Percentiles rank a stretch among this genome's conserved stretches.
These are phyloP conservation scores for Carex myosuroides DNA, from an alignment of 176 grass and related monocot species.

Conservation along the genomic window DNA sequence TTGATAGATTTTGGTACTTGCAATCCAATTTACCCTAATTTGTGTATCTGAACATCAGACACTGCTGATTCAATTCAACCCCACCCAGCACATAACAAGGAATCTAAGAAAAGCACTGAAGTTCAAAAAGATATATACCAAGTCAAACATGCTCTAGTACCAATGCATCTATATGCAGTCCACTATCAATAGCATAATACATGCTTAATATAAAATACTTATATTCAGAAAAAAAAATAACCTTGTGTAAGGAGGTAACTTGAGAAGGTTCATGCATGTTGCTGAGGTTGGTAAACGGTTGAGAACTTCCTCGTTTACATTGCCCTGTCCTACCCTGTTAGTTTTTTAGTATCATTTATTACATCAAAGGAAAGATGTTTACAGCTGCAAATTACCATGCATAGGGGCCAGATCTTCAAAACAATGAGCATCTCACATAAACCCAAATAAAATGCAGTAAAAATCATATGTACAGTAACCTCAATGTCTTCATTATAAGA, in stretches of 20 bases:
- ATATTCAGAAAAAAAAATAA: conserved; percentile 28
- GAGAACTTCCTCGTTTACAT: conserved; percentile 50
- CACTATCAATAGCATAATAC: background rate
- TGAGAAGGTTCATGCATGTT: conserved; percentile 98
- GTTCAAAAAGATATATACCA: background rate
- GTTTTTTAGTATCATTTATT: background rate
- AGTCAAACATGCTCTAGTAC: background rate
- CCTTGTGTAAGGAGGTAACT: conserved; percentile 94
- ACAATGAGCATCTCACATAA: background rate
- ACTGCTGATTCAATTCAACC: background rate
- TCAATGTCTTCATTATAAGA: background rate
- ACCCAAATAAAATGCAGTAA: background rate
- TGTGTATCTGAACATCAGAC: background rate
- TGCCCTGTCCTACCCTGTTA: conserved; percentile 51
- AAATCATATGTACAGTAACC: background rate
- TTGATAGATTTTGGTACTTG: background rate
- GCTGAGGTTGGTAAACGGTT: conserved; percentile 89
- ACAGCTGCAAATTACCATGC: background rate
- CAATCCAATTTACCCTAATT: background rate
- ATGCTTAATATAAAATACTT: background rate
- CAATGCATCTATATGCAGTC: background rate
- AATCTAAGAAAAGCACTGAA: background rate
- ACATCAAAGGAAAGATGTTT: background rate
- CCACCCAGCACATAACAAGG: background rate
- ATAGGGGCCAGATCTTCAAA: background rate